Evolutionary conservation across 768 basidiomycete species (phyloP), one percentile per base, ranked within the genome.

Genomic region (Kwoniella botswanensis): DNA sequence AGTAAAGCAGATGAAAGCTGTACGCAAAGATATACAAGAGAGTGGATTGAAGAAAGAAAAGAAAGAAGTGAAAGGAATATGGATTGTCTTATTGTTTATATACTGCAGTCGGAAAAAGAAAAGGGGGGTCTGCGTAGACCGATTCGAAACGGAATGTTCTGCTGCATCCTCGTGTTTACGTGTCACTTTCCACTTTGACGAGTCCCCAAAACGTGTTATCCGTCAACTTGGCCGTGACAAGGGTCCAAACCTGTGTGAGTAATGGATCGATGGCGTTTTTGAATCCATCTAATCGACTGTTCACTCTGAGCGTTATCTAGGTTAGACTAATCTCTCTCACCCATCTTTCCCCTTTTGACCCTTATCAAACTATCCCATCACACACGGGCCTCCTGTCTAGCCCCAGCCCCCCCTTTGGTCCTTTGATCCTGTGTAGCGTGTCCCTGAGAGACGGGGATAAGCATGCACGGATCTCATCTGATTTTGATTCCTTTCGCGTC

Each of bases 1-100:
- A 21, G 15, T 44, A 12, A 26, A 11, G 46, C 26, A 52, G 22
- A 26, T 62, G 24, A 18, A 4, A 50, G 46, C 46, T 50, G 18
- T 50, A 50, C 46, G 46, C 46, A 50, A 50, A 50, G 46, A 50
- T 50, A 50, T 35, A n/a, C 24, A 18, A 18, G 52, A 41, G 9
- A 63, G 21, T 41, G 21, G 24, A 52, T 63, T 29, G 44, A 52
- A 54, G 65, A 68, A 68, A 46, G 67, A 68, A 35, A 62, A 61
- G 26, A 50, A 52, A 57, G 57, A 62, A 61, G 22, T 52, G 56
- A 18, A 29, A 43, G 65, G 56, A 35, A 22, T 17, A 24, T 29
- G 46, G 15, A 43, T 64, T 13, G 13, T 15, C 46, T 21, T 52
- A 41, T 54, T 57, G 13, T 66, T 26, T 57, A 57, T 24, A 52